phyloP scores from a whole-genome alignment of 129 eudicot genomes.

The Gnaphalium uliginosum region DNA sequence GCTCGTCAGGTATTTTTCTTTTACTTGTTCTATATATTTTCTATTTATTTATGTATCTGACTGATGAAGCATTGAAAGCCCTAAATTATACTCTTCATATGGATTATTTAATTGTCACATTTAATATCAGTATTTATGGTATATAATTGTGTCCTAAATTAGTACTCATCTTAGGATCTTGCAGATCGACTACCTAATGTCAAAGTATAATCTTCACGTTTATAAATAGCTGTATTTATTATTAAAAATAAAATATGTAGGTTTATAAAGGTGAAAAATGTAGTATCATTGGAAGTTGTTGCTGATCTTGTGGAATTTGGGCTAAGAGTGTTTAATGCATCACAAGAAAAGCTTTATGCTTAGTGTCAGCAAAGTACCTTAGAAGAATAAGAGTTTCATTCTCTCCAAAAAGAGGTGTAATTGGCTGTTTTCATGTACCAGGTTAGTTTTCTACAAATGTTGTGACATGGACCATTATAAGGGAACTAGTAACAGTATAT shows the following conservation, averaged over 20 bases:
- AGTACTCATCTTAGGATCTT: not conserved
- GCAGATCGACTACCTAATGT: not conserved
- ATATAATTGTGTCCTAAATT: not conserved
- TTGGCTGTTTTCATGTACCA: too few relatives aligned
- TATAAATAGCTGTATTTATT: too few relatives aligned
- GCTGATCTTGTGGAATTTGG: conserved; percentile 58
- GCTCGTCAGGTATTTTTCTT: not conserved
- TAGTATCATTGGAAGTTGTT: conserved; percentile 76
- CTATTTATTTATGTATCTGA: not conserved
- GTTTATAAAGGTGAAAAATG: conserved; percentile 47
- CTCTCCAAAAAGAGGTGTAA: too few relatives aligned
- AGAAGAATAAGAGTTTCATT: too few relatives aligned
- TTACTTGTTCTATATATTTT: not conserved
- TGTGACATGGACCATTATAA: too few relatives aligned
- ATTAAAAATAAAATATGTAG: not conserved
- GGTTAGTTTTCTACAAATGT: too few relatives aligned
- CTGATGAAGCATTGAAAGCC: not conserved
- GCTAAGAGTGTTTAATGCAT: conserved; percentile 58
- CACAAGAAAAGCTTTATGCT: conserved; percentile 73
- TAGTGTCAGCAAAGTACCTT: conserved; percentile 40
- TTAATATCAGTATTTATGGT: not conserved
- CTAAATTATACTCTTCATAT: not conserved
- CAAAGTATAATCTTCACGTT: too few relatives aligned
- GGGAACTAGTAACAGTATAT: too few relatives aligned
- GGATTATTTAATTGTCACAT: not conserved